A percentile compares a stretch with the other conserved stretches of the same genome.
phyloP scores from a whole-genome alignment of 345 rosid species.

The Salix brachista region DNA sequence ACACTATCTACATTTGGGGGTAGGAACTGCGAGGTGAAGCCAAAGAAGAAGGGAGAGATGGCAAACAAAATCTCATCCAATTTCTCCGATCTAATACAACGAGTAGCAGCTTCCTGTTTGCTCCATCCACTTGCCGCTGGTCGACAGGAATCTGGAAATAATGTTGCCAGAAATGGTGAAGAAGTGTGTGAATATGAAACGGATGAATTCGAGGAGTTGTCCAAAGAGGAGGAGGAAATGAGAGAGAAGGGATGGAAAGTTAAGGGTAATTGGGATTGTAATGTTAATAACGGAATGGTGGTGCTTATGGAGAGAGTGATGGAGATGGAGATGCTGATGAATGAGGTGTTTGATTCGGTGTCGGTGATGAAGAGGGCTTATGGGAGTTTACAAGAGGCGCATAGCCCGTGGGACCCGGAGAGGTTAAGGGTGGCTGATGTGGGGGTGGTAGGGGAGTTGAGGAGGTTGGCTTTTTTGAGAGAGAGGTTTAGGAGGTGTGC shows the following conservation, averaged over 20 bases:
- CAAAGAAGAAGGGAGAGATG: conserved; percentile 57
- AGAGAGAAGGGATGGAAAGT: not conserved
- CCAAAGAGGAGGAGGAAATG: conserved; percentile 23
- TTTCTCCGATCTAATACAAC: conserved; percentile 82
- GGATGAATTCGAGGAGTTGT: conserved; percentile 34
- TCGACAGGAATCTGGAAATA: conserved; percentile 41
- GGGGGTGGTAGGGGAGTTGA: conserved; percentile 74
- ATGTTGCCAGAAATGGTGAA: conserved; percentile 19
- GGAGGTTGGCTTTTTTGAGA: conserved; percentile 60
- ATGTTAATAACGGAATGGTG: conserved; percentile 16
- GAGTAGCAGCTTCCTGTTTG: conserved; percentile 82
- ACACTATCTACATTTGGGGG: no score
- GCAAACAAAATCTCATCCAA: conserved; percentile 66
- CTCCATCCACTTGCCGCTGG: conserved; percentile 75
- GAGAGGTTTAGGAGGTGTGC: conserved; percentile 67
- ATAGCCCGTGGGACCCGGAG: conserved; percentile 95
- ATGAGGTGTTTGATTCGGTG: conserved; percentile 69
- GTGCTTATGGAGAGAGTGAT: conserved; percentile 24
- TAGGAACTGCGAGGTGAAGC: conserved; percentile 32
- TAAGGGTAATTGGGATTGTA: conserved; percentile 7
- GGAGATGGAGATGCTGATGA: conserved; percentile 61
- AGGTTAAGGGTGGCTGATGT: conserved; percentile 78
- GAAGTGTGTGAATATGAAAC: conserved; percentile 31
- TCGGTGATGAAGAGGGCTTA: conserved; percentile 73
- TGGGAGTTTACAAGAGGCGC: conserved; percentile 75